Percentiles rank a stretch among this genome's conserved stretches.
phyloP scores from a whole-genome alignment of 2,329 filamentous ascomycete genomes.

The Cladosporium sp. region DNA sequence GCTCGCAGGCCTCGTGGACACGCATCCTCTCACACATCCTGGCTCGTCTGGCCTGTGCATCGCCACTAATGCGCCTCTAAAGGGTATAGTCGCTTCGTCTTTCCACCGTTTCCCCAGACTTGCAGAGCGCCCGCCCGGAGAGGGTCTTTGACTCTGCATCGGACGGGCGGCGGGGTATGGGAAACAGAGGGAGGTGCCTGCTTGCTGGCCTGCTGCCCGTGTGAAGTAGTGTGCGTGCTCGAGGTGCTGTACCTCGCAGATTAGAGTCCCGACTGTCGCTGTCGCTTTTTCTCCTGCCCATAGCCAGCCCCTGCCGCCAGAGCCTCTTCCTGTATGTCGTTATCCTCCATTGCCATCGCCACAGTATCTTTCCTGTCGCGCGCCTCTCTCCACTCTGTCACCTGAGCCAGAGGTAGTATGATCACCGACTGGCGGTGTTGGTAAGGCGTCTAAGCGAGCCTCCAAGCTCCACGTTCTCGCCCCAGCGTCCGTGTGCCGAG shows the following conservation, averaged over 20 bases:
- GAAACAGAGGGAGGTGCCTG: neutral
- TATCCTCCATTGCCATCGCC: neutral
- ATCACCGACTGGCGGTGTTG: conserved; percentile 16
- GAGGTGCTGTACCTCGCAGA: conserved; percentile 19
- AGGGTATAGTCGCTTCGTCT: conserved; percentile 12
- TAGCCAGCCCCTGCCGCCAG: neutral
- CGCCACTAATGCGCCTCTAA: conserved; percentile 16
- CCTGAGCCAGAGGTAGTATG: conserved; percentile 13
- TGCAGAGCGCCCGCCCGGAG: conserved; percentile 20
- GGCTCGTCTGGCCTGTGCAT: conserved; percentile 15
- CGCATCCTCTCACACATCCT: conserved; percentile 5
- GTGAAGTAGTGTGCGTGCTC: neutral
- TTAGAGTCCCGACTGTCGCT: conserved; percentile 5
- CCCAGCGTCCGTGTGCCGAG: conserved; percentile 21
- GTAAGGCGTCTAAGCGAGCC: conserved; percentile 23
- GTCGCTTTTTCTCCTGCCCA: neutral
- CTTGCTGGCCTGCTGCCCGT: neutral
- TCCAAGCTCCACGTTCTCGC: conserved; percentile 22
- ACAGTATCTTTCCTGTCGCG: neutral
- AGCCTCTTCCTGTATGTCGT: conserved; percentile 5
- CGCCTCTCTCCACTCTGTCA: neutral
- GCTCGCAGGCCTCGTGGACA: conserved; percentile 17
- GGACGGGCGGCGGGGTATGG: conserved; percentile 20
- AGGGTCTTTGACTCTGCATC: conserved; percentile 20
- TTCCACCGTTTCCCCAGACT: conserved; percentile 21